Percentiles rank a stretch among this genome's conserved stretches.
phyloP scores from a whole-genome alignment of 139 green algal species.

The Micromonas pusilla region DNA sequence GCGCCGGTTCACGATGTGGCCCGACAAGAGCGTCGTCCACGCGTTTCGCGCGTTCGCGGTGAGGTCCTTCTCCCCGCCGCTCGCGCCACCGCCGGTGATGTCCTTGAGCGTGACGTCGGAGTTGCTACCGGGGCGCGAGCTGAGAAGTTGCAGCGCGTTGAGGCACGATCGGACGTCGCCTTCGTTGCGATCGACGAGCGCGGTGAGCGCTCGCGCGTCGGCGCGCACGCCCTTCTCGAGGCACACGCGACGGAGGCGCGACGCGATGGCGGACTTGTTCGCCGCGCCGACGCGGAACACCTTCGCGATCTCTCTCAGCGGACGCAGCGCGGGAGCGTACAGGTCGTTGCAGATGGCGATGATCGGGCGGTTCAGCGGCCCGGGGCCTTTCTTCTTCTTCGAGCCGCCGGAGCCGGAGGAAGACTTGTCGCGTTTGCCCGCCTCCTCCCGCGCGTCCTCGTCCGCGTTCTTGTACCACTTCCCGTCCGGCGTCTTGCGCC shows the following conservation, averaged over 20 bases:
- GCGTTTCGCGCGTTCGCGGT: slow-evolving; percentile 33
- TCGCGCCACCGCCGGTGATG: too few species aligned
- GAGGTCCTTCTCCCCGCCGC: slow-evolving; percentile 71
- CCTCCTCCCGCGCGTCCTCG: too few species aligned
- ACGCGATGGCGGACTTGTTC: slow-evolving; percentile 39
- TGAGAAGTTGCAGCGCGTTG: slow-evolving; percentile 65
- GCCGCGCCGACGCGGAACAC: slow-evolving; percentile 56
- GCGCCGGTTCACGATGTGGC: neutral
- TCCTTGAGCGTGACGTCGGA: too few species aligned
- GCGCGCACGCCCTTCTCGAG: slow-evolving; percentile 42
- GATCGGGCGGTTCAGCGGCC: slow-evolving; percentile 65
- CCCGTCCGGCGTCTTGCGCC: neutral
- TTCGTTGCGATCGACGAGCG: slow-evolving; percentile 47
- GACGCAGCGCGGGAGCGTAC: slow-evolving; percentile 77
- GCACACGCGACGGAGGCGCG: slow-evolving; percentile 53
- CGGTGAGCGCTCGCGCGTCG: slow-evolving; percentile 50
- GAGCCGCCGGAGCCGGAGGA: neutral
- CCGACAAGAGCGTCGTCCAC: neutral
- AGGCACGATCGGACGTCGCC: slow-evolving; percentile 84
- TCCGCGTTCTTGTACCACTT: neutral
- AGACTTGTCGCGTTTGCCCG: too few species aligned
- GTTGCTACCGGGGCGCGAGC: too few species aligned
- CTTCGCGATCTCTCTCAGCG: slow-evolving; percentile 67
- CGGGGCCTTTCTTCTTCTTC: slow-evolving; percentile 11
- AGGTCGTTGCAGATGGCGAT: slow-evolving; percentile 97